Evolutionary conservation across 2,329 filamentous ascomycete species (phyloP).

Genomic region (Fusarium decemcellulare): DNA sequence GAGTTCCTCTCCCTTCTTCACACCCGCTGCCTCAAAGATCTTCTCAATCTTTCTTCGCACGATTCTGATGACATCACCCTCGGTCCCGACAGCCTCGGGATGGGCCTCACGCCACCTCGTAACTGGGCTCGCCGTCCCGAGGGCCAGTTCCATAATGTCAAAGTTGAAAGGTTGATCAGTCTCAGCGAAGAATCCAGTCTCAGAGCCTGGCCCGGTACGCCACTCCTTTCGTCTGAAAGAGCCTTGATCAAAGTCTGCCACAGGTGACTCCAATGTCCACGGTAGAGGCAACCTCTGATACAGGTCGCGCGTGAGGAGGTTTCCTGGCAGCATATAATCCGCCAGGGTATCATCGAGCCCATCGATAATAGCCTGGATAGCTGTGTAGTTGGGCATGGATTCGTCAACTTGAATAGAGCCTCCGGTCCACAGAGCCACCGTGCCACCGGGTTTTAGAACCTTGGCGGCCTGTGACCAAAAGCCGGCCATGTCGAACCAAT

Average conservation of each 20-base stretch:
- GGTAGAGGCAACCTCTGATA: slow-evolving; percentile 64
- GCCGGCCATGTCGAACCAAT: slow-evolving; percentile 69
- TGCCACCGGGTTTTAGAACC: slow-evolving; percentile 66
- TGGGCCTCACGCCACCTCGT: slow-evolving; percentile 62
- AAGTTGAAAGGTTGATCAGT: slow-evolving; percentile 42
- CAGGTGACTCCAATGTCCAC: slow-evolving; percentile 58
- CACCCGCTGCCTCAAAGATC: slow-evolving; percentile 51
- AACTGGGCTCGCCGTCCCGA: slow-evolving; percentile 57
- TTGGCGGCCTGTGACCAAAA: slow-evolving; percentile 65
- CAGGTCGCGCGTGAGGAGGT: slow-evolving; percentile 53
- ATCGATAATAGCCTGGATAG: slow-evolving; percentile 58
- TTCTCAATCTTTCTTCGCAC: slow-evolving; percentile 46
- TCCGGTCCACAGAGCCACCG: slow-evolving; percentile 65
- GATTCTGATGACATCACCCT: slow-evolving; percentile 54
- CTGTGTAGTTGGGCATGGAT: slow-evolving; percentile 55
- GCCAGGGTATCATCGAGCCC: slow-evolving; percentile 54
- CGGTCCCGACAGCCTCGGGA: slow-evolving; percentile 56
- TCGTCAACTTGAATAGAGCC: slow-evolving; percentile 48
- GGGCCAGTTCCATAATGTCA: slow-evolving; percentile 52
- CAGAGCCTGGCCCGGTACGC: slow-evolving; percentile 41
- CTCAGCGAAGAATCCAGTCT: slow-evolving; percentile 47
- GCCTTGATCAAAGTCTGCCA: slow-evolving; percentile 55
- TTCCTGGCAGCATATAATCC: slow-evolving; percentile 59
- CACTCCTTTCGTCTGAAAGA: slow-evolving; percentile 60
- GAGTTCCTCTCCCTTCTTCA: slow-evolving; percentile 51